Evolutionary conservation across 2,329 filamentous ascomycete genomes (phyloP).

Genomic region (Lizonia empirigonia): DNA sequence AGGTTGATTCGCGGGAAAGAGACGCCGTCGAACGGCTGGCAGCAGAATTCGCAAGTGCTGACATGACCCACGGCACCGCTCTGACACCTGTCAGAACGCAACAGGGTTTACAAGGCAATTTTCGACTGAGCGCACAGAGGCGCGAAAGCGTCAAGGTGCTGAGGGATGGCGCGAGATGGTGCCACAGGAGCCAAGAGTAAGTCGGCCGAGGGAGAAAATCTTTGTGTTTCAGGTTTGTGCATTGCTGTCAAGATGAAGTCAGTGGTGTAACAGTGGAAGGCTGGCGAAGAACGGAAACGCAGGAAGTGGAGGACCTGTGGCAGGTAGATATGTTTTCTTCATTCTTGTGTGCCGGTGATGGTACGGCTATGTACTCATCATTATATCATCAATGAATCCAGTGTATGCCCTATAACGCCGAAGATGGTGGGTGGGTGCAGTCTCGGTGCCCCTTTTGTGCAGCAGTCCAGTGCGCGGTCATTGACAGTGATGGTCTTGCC

Average conservation of each 20-base stretch:
- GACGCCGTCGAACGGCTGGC: neutral
- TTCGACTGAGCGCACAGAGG: neutral
- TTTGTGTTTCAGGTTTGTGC: slow-evolving; percentile 3
- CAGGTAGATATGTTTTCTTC: slow-evolving; percentile 14
- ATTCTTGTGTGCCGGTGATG: slow-evolving; percentile 20
- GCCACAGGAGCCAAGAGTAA: neutral
- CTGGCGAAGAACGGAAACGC: neutral
- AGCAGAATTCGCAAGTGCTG: slow-evolving; percentile 11
- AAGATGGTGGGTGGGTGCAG: slow-evolving; percentile 14
- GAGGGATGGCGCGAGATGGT: neutral
- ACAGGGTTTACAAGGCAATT: slow-evolving; percentile 1
- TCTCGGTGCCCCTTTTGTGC: slow-evolving; percentile 16
- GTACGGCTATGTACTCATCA: slow-evolving; percentile 20
- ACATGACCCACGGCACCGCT: slow-evolving; percentile 8
- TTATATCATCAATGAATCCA: slow-evolving; percentile 18
- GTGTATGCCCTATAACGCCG: slow-evolving; percentile 18
- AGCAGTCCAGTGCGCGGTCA: slow-evolving; percentile 14
- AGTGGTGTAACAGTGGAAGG: neutral
- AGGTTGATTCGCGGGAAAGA: neutral
- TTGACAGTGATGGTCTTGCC: slow-evolving; percentile 7
- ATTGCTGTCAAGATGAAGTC: neutral
- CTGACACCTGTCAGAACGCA: slow-evolving; percentile 7
- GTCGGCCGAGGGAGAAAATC: neutral
- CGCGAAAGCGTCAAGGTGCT: neutral
- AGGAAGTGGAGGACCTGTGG: neutral